Conservation (phyloP, 257 asterid genomes). For the Nicotiana attenuata region DNA sequence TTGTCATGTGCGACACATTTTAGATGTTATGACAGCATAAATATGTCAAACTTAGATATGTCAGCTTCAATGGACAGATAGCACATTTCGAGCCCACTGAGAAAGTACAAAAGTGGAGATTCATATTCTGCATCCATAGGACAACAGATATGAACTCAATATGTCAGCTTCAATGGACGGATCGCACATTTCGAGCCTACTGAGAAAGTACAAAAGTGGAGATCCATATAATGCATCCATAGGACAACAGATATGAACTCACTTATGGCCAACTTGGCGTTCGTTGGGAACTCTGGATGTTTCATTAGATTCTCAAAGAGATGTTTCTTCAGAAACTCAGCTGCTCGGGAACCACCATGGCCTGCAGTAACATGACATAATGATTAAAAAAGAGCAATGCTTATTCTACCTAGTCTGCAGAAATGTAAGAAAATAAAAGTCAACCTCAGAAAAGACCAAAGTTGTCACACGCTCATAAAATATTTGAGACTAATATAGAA, state of each 20-base stretch:
- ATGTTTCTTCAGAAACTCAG: constrained; percentile 88
- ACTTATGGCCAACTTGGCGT: constrained; percentile 87
- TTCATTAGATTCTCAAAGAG: constrained; percentile 88
- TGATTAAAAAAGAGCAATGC: constrained; percentile 8
- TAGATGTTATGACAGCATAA: neutral
- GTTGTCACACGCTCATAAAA: neutral
- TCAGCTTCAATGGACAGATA: constrained; percentile 12
- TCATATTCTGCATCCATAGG: constrained; percentile 9
- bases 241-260: constrained; percentile 33
- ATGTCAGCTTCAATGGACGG: constrained; percentile 12
- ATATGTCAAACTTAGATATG: neutral
- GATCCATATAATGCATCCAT: constrained; percentile 11
- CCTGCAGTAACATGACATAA: constrained; percentile 49
- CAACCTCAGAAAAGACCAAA: neutral
- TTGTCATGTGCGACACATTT: neutral
- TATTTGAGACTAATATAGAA: neutral
- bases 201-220: neutral
- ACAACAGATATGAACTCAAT: constrained; percentile 40
- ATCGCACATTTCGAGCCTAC: constrained; percentile 5
- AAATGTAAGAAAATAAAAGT: neutral
- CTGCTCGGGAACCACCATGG: constrained; percentile 98
- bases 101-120: constrained; percentile 5
- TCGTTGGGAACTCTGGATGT: constrained; percentile 62
- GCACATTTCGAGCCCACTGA: constrained; percentile 3
- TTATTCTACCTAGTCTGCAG: neutral